Evolutionary conservation across 495 filamentous ascomycete genomes (phyloP).

Genomic region (Aspergillus saccharolyticus): DNA sequence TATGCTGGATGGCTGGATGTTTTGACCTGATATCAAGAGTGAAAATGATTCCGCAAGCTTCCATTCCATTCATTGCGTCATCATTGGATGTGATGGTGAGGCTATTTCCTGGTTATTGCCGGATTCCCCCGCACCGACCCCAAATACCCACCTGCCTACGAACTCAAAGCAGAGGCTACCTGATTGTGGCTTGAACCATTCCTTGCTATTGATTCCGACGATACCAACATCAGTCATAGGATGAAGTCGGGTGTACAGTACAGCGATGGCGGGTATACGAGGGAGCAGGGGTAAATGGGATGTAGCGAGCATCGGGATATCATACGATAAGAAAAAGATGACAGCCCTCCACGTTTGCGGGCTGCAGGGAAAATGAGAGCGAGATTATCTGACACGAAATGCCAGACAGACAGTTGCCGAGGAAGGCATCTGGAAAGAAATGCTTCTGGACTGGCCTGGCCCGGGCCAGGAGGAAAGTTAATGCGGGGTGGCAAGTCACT

Average conservation of each 20-base stretch:
- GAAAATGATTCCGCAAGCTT: background rate
- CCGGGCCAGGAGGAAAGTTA: background rate
- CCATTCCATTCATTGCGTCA: background rate
- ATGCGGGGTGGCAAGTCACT: background rate
- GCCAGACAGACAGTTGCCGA: background rate
- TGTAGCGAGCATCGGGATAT: background rate
- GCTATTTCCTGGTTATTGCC: background rate
- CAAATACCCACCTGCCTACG: background rate
- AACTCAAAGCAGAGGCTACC: no score
- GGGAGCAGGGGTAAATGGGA: background rate
- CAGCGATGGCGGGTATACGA: background rate
- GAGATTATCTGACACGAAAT: no score
- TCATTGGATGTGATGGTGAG: background rate
- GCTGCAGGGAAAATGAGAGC: no score
- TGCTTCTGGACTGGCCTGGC: background rate
- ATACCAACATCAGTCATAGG: background rate
- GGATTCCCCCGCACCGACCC: background rate
- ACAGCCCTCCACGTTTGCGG: background rate
- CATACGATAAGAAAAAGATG: background rate
- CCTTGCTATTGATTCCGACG: background rate
- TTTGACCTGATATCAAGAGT: background rate
- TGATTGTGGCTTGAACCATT: no score
- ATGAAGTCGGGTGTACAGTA: background rate
- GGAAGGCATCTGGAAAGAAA: background rate
- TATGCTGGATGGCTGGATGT: background rate